phyloP scores from a whole-genome alignment of 768 basidiomycete species.

The Calocybe cyanea region DNA sequence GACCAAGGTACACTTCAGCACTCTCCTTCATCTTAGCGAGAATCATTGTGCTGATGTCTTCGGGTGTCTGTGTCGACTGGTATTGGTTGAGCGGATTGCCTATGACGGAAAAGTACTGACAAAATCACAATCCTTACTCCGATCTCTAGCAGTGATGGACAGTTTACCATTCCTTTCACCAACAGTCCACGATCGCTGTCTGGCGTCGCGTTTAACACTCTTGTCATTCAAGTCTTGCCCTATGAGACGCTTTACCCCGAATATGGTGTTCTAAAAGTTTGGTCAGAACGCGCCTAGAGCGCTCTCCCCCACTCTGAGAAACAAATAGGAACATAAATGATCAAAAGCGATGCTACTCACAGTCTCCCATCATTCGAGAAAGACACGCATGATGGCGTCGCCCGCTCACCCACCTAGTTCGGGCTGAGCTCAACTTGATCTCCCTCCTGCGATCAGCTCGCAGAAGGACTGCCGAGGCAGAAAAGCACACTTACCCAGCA shows the following conservation, averaged over 20 bases:
- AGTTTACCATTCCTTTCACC: slow-evolving; percentile 44
- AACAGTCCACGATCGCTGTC: slow-evolving; percentile 48
- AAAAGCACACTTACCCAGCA: slow-evolving; percentile 26
- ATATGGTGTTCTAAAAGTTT: slow-evolving; percentile 29
- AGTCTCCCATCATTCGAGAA: slow-evolving; percentile 87
- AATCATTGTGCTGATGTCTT: slow-evolving; percentile 68
- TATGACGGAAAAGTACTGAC: slow-evolving; percentile 28
- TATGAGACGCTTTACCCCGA: slow-evolving; percentile 57
- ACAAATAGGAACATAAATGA: not conserved
- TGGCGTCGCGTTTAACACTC: slow-evolving; percentile 44
- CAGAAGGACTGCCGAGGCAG: not conserved
- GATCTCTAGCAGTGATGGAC: slow-evolving; percentile 47
- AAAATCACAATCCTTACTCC: slow-evolving; percentile 54
- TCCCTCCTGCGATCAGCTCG: slow-evolving; percentile 34
- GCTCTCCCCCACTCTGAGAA: slow-evolving; percentile 13
- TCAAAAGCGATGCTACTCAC: not conserved
- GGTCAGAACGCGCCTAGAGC: slow-evolving; percentile 15
- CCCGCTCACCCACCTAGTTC: slow-evolving; percentile 87
- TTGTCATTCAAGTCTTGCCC: slow-evolving; percentile 45
- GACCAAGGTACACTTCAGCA: slow-evolving; percentile 65
- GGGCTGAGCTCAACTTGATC: slow-evolving; percentile 74
- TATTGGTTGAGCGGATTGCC: not conserved
- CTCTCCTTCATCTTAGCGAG: slow-evolving; percentile 68
- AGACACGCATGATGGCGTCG: slow-evolving; percentile 88
- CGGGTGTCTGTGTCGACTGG: slow-evolving; percentile 43